Evolutionary conservation across 345 rosid species (phyloP).

Genomic region (Citrus inodora): DNA sequence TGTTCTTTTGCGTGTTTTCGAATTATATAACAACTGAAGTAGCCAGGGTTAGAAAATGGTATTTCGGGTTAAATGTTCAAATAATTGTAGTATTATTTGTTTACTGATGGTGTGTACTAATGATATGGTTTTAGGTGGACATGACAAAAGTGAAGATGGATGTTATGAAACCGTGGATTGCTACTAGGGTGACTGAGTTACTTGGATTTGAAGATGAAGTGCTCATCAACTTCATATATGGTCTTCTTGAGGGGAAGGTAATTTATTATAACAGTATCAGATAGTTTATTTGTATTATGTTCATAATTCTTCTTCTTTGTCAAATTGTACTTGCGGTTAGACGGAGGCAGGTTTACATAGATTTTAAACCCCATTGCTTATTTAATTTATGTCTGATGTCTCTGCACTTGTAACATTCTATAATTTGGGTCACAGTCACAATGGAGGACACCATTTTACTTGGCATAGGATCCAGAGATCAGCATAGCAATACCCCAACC

Average conservation of each 20-base stretch:
- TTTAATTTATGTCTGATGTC: neutral
- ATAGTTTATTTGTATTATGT: neutral
- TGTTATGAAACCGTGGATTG: constrained; percentile 94
- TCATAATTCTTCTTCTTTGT: neutral
- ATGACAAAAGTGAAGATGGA: constrained; percentile 91
- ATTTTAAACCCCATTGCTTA: neutral
- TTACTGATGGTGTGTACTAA: neutral
- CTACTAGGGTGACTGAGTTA: constrained; percentile 82
- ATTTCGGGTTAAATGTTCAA: neutral
- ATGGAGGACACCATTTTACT: neutral
- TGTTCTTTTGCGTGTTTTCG: neutral
- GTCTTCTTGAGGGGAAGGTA: constrained; percentile 94
- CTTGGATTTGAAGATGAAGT: constrained; percentile 99
- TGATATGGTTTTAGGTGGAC: constrained; percentile 56
- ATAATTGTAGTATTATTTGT: neutral
- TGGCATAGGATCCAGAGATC: constrained; percentile 14
- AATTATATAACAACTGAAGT: neutral
- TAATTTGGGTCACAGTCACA: neutral
- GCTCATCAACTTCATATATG: constrained; percentile 89
- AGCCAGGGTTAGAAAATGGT: neutral
- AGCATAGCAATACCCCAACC: constrained; percentile 3
- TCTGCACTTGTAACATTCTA: neutral
- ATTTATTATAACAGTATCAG: neutral
- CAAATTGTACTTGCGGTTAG: neutral
- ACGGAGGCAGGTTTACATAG: neutral